Percentiles rank a stretch among this genome's conserved stretches.
These are phyloP conservation scores for Escallonia herrerae DNA, from an alignment of 129 eudicot genomes.

Conservation along the genomic window DNA sequence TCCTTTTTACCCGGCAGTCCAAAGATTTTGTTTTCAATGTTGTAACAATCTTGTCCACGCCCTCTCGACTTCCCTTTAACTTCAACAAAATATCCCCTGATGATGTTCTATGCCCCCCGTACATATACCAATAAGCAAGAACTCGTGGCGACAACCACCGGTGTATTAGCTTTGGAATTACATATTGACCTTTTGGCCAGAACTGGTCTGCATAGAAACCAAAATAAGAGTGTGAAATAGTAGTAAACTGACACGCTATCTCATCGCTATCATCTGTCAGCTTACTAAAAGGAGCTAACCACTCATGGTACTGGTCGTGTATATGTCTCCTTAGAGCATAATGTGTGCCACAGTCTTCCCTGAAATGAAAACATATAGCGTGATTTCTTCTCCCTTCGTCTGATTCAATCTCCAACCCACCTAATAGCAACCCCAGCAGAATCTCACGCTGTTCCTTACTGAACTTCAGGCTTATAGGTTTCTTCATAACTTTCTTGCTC, in stretches of 20 bases:
- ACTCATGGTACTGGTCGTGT: conserved; percentile 58
- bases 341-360: conserved; percentile 43
- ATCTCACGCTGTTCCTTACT: conserved; percentile 77
- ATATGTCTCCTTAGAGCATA: conserved; percentile 45
- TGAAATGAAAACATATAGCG: conserved; percentile 49
- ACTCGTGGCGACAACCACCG: conserved; percentile 88
- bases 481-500: conserved; percentile 35
- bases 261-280: conserved; percentile 27
- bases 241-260: conserved; percentile 28
- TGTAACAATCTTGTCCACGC: conserved; percentile 45
- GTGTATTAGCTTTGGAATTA: conserved; percentile 69
- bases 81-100: conserved; percentile 81
- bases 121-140: conserved; percentile 99
- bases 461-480: conserved; percentile 45
- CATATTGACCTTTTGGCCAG: conserved; percentile 60
- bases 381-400: conserved; percentile 49
- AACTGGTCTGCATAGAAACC: conserved; percentile 78
- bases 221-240: conserved; percentile 63
- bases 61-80: conserved; percentile 66
- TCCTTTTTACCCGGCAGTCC: conserved; percentile 56
- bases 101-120: conserved; percentile 74
- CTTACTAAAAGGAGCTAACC: conserved; percentile 46
- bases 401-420: conserved; percentile 58
- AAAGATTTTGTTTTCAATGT: conserved; percentile 46
- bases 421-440: conserved; percentile 70